A percentile compares a stretch with the other conserved stretches of the same genome.
phyloP scores from a whole-genome alignment of 2,329 filamentous ascomycete species.

The Eutypella sp. region DNA sequence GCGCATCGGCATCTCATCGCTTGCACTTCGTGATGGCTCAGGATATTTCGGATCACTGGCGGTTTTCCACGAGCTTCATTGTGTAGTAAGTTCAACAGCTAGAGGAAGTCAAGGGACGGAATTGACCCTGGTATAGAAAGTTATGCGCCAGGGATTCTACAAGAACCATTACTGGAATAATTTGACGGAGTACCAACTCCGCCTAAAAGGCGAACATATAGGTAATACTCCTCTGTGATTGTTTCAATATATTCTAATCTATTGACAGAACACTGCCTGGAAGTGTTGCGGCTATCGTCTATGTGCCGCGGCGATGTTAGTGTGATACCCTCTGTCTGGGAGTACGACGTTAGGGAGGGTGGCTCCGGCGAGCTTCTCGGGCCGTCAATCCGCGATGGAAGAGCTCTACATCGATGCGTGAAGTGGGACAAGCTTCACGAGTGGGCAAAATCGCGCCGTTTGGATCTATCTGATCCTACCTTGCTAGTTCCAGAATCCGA shows the following conservation, averaged over 20 bases:
- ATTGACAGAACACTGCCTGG: constrained; percentile 7
- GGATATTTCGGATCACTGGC: constrained; percentile 3
- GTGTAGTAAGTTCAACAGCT: constrained; percentile 2
- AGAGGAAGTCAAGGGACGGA: background rate
- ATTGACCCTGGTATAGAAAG: background rate
- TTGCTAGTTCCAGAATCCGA: background rate
- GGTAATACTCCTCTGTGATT: background rate
- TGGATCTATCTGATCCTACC: background rate
- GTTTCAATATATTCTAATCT: background rate
- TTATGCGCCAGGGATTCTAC: constrained; percentile 3
- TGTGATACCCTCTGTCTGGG: background rate
- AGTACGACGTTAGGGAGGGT: no score
- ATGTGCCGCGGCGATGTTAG: constrained; percentile 6
- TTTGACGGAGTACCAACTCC: background rate
- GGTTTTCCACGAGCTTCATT: constrained; percentile 8
- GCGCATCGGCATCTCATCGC: background rate
- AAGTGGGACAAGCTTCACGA: background rate
- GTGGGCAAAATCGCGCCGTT: background rate
- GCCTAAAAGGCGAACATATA: constrained; percentile 1
- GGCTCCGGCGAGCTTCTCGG: no score
- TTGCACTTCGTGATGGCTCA: constrained; percentile 3
- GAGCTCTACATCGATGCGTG: background rate
- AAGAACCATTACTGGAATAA: constrained; percentile 6
- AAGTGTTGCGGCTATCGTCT: constrained; percentile 1
- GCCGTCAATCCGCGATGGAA: background rate